Percentiles rank a stretch among this genome's conserved stretches.
Conservation (phyloP, 306 rosid species). For the Prunus padus region DNA sequence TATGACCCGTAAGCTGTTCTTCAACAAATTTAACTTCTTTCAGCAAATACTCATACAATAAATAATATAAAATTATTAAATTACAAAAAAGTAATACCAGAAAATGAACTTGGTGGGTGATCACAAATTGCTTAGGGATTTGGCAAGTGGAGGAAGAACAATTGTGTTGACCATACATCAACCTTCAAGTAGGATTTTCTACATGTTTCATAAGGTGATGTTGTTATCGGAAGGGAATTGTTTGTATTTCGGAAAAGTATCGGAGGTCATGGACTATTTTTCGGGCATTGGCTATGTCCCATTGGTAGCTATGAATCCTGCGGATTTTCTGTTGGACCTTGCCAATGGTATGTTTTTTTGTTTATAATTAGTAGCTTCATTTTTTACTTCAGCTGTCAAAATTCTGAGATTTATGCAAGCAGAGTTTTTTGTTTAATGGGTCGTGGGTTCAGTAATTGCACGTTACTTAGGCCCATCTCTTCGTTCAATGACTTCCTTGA, state of each 20-base stretch:
- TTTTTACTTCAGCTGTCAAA: too few species aligned
- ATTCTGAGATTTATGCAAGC: too few species aligned
- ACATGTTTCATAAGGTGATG: conserved; percentile 65
- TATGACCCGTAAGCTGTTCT: neutral
- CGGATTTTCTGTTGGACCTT: conserved; percentile 69
- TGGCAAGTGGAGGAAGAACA: conserved; percentile 65
- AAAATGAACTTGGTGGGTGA: conserved; percentile 24
- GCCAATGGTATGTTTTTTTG: too few species aligned
- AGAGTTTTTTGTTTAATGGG: too few species aligned
- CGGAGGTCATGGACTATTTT: conserved; percentile 59
- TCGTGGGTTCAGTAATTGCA: too few species aligned
- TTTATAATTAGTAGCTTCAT: too few species aligned
- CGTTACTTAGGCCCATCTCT: too few species aligned
- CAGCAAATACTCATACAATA: neutral
- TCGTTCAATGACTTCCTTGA: too few species aligned
- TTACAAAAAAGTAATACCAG: neutral
- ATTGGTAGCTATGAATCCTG: conserved; percentile 64
- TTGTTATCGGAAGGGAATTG: conserved; percentile 59
- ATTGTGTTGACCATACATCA: conserved; percentile 79
- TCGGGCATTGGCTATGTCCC: conserved; percentile 54
- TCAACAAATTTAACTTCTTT: conserved; percentile 16
- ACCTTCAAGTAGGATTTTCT: conserved; percentile 66
- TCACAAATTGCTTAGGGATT: conserved; percentile 41
- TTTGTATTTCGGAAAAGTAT: conserved; percentile 66
- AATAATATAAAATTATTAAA: neutral